A percentile compares a stretch with the other conserved stretches of the same genome.
phyloP scores from a whole-genome alignment of 2,329 filamentous ascomycete genomes.

The Alternaria conjuncta region DNA sequence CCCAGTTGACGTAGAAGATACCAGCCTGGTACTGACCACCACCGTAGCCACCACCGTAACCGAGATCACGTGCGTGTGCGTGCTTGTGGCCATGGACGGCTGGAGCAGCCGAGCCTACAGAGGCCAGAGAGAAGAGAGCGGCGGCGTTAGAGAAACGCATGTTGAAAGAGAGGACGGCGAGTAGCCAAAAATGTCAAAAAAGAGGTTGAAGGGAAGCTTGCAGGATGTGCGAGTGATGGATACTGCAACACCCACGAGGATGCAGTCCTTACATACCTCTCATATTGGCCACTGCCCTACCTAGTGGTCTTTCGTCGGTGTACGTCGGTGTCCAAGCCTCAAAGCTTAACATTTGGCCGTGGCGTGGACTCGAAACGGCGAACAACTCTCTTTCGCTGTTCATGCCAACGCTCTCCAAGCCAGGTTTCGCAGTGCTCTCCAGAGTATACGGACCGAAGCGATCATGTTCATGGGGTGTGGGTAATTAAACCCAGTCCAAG shows the following conservation, averaged over 20 bases:
- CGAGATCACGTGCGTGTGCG: neutral
- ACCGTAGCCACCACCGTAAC: conserved; percentile 37
- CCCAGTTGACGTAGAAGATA: conserved; percentile 75
- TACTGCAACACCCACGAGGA: neutral
- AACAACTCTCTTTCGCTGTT: neutral
- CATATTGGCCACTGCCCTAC: neutral
- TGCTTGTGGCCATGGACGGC: conserved; percentile 3
- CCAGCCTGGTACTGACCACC: conserved; percentile 63
- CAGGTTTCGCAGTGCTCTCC: neutral
- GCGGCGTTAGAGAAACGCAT: conserved; percentile 29
- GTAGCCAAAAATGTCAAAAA: conserved; percentile 12
- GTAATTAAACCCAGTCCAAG: neutral
- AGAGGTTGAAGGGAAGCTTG: neutral
- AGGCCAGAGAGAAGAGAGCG: conserved; percentile 25
- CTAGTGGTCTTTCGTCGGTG: conserved; percentile 6
- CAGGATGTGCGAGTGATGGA: neutral
- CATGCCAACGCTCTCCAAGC: neutral
- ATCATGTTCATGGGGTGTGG: neutral
- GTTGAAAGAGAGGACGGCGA: conserved; percentile 32
- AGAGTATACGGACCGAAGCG: conserved; percentile 6
- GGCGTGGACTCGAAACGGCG: conserved; percentile 1
- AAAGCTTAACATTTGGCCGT: conserved; percentile 18
- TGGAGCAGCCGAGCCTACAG: conserved; percentile 24
- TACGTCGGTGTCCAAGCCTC: conserved; percentile 8
- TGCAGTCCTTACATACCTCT: neutral